These are phyloP conservation scores for Datura wrightii DNA, from an alignment of 257 asterid species.

Conservation along the genomic window DNA sequence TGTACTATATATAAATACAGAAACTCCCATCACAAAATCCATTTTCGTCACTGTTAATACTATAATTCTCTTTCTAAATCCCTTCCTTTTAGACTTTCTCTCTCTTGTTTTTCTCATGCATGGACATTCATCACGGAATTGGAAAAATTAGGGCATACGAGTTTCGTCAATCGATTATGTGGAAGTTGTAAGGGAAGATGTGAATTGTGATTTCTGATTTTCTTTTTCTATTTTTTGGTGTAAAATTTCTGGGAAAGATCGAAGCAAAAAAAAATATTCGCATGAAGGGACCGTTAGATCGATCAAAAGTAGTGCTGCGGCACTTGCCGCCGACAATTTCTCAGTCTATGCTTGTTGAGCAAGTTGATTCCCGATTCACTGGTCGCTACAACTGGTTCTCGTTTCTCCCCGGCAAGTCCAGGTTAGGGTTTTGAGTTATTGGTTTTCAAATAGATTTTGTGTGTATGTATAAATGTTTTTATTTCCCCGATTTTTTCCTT, in stretches of 20 bases:
- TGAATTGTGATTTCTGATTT: constrained; percentile 61
- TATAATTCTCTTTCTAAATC: constrained; percentile 42
- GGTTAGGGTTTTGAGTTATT: constrained; percentile 54
- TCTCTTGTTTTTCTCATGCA: constrained; percentile 52
- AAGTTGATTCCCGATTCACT: constrained; percentile 78
- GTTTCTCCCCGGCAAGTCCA: constrained; percentile 78
- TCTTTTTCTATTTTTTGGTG: constrained; percentile 40
- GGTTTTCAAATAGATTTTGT: not conserved
- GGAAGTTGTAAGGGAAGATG: constrained; percentile 46
- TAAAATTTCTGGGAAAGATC: constrained; percentile 65
- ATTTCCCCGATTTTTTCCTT: not conserved
- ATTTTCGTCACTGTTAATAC: constrained; percentile 35
- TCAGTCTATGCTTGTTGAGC: constrained; percentile 85
- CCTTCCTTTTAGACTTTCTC: constrained; percentile 37
- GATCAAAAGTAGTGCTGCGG: constrained; percentile 97
- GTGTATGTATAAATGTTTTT: not conserved
- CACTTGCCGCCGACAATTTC: constrained; percentile 99
- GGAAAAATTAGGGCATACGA: constrained; percentile 55
- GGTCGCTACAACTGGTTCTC: constrained; percentile 82
- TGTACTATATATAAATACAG: not conserved
- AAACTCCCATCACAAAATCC: constrained; percentile 40
- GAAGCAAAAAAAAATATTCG: constrained; percentile 36
- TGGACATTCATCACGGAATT: constrained; percentile 51
- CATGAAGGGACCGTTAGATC: constrained; percentile 96
- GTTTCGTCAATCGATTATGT: constrained; percentile 32